Percentiles rank a stretch among this genome's conserved stretches.
phyloP scores from a whole-genome alignment of 2,329 filamentous ascomycete species.

The Aspergillus piperis region DNA sequence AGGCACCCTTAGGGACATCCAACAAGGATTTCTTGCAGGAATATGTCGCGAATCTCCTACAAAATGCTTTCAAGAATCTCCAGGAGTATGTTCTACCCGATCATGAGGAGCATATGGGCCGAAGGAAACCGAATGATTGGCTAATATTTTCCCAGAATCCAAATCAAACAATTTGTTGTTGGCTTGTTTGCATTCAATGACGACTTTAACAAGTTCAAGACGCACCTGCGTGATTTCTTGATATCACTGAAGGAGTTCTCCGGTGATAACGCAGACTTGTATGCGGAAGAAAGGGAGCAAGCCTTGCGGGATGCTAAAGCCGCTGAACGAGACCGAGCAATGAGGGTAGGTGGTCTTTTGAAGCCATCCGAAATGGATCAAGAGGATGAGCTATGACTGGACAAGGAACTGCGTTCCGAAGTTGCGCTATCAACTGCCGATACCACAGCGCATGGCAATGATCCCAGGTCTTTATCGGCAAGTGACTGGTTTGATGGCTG shows the following conservation, averaged over 20 bases:
- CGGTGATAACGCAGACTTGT: slow-evolving; percentile 92
- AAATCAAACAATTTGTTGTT: slow-evolving; percentile 88
- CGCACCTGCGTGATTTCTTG: slow-evolving; percentile 93
- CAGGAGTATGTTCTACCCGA: slow-evolving; percentile 65
- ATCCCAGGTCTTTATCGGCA: slow-evolving; percentile 20
- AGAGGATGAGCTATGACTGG: slow-evolving; percentile 80
- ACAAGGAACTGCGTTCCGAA: slow-evolving; percentile 66
- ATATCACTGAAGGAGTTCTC: slow-evolving; percentile 97
- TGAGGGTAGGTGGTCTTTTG: slow-evolving; percentile 92
- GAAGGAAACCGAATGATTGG: slow-evolving; percentile 24
- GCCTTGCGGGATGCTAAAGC: slow-evolving; percentile 81
- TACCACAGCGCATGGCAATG: slow-evolving; percentile 22
- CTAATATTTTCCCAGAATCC: slow-evolving; percentile 56
- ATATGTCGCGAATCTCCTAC: slow-evolving; percentile 81
- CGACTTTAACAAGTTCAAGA: slow-evolving; percentile 90
- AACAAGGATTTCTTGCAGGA: slow-evolving; percentile 90
- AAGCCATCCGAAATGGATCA: slow-evolving; percentile 96
- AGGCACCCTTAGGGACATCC: slow-evolving; percentile 77
- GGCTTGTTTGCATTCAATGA: slow-evolving; percentile 85
- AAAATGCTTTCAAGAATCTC: slow-evolving; percentile 90
- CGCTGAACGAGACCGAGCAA: slow-evolving; percentile 84
- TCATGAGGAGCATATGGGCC: neutral
- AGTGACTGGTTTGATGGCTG: slow-evolving; percentile 60
- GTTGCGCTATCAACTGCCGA: slow-evolving; percentile 49
- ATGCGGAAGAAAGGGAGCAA: slow-evolving; percentile 90